Evolutionary conservation across 2,329 filamentous ascomycete genomes (phyloP).

Genomic region (Mycosphaerella sp.): DNA sequence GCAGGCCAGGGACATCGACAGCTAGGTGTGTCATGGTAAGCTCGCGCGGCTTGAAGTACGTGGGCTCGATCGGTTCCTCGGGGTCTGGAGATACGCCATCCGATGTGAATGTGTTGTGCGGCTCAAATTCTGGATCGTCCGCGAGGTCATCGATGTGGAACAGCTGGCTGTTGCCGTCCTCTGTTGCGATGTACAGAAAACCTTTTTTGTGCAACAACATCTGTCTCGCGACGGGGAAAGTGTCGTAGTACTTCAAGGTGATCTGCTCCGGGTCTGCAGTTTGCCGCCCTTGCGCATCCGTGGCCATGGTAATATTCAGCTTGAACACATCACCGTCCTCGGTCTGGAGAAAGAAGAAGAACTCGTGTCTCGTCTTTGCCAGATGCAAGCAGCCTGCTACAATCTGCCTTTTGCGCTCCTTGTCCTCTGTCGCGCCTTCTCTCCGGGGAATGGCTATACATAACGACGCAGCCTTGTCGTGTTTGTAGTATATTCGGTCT

Average conservation of each 20-base stretch:
- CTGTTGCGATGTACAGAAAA: constrained; percentile 86
- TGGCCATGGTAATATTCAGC: constrained; percentile 83
- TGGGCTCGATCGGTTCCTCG: constrained; percentile 63
- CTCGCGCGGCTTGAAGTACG: constrained; percentile 76
- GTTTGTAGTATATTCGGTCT: constrained; percentile 93
- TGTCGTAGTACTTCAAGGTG: constrained; percentile 98
- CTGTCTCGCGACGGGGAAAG: constrained; percentile 78
- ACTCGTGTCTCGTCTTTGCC: constrained; percentile 70
- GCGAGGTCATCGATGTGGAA: constrained; percentile 98
- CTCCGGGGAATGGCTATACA: constrained; percentile 83
- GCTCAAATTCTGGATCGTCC: constrained; percentile 79
- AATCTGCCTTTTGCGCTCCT: constrained; percentile 79
- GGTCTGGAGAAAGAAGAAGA: constrained; percentile 93
- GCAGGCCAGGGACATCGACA: constrained; percentile 61
- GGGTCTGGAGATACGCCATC: constrained; percentile 66
- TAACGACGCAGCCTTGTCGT: constrained; percentile 87
- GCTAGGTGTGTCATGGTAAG: constrained; percentile 61
- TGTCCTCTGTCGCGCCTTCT: constrained; percentile 83
- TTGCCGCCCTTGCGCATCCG: constrained; percentile 69
- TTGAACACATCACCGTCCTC: constrained; percentile 99
- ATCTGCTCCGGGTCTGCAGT: constrained; percentile 76
- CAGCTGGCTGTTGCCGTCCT: constrained; percentile 88
- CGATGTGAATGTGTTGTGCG: constrained; percentile 47
- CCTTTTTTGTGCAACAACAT: constrained; percentile 93
- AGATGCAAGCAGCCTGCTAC: constrained; percentile 96